These are phyloP conservation scores for Phlebopus sp. DNA, from an alignment of 1,284 basidiomycete species.

Conservation along the genomic window DNA sequence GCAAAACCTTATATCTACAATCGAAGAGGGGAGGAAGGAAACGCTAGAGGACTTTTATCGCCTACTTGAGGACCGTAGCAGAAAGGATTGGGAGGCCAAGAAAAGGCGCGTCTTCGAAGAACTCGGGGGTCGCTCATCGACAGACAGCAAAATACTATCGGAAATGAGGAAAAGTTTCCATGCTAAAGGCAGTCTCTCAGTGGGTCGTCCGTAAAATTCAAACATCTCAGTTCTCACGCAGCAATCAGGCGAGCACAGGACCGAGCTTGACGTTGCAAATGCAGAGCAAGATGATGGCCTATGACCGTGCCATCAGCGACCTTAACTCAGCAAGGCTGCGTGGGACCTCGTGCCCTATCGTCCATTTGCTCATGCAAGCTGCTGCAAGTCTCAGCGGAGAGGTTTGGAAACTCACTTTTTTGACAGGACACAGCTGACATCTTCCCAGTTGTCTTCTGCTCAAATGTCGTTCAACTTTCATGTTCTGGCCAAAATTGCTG, in stretches of 20 bases:
- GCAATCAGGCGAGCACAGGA: constrained; percentile 44
- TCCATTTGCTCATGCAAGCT: constrained; percentile 68
- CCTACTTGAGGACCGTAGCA: constrained; percentile 71
- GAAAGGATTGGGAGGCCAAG: constrained; percentile 85
- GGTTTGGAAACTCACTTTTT: constrained; percentile 37
- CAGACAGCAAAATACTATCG: constrained; percentile 49
- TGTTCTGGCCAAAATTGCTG: constrained; percentile 67
- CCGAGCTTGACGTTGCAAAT: constrained; percentile 68
- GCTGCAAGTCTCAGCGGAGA: constrained; percentile 55
- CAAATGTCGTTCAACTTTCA: constrained; percentile 72
- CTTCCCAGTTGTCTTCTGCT: constrained; percentile 42
- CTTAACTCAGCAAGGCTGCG: constrained; percentile 72
- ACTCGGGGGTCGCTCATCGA: constrained; percentile 62
- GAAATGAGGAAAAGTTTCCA: constrained; percentile 62
- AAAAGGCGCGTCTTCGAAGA: constrained; percentile 91
- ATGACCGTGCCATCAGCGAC: constrained; percentile 76
- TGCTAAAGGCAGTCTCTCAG: constrained; percentile 53
- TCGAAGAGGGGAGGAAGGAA: constrained; percentile 85
- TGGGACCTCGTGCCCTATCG: constrained; percentile 70
- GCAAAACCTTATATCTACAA: constrained; percentile 90
- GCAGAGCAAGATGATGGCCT: constrained; percentile 96
- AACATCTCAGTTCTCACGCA: neutral
- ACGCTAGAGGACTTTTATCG: constrained; percentile 86
- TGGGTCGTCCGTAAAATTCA: constrained; percentile 32
- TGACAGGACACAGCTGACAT: neutral